phyloP scores from a whole-genome alignment of 306 rosid genomes.

The Psophocarpus tetragonolobus region DNA sequence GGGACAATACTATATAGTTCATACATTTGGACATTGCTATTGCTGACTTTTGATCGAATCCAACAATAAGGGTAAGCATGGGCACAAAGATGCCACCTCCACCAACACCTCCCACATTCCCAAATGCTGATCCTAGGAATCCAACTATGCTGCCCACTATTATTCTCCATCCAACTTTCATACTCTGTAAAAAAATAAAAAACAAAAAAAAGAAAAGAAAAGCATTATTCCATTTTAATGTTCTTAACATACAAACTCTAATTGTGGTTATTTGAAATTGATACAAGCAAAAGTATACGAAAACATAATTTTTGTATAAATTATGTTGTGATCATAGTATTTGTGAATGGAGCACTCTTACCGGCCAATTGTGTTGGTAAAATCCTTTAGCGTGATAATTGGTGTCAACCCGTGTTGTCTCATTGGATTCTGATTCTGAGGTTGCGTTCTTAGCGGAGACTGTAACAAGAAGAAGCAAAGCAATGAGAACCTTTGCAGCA shows the following conservation, averaged over 20 bases:
- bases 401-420: background rate
- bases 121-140: slow-evolving; percentile 77
- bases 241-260: background rate
- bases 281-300: background rate
- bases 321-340: background rate
- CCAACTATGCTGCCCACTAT: slow-evolving; percentile 61
- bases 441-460: slow-evolving; percentile 46
- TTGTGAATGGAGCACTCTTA: slow-evolving; percentile 32
- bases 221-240: background rate
- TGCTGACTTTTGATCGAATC: slow-evolving; percentile 60
- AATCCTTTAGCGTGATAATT: slow-evolving; percentile 36
- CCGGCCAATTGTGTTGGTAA: slow-evolving; percentile 78
- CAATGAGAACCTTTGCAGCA: slow-evolving; percentile 39
- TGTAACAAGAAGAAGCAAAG: slow-evolving; percentile 41
- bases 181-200: slow-evolving; percentile 37
- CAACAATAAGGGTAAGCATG: slow-evolving; percentile 58
- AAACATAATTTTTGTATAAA: background rate
- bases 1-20: too few relatives aligned
- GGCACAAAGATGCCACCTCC: slow-evolving; percentile 95
- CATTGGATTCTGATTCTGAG: slow-evolving; percentile 18
- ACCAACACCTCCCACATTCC: slow-evolving; percentile 91
- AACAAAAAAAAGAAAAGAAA: background rate
- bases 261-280: background rate
- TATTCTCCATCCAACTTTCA: slow-evolving; percentile 75
- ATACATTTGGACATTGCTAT: slow-evolving; percentile 89